These are phyloP conservation scores for Cornus florida DNA, from an alignment of 148 eudicot species.

Conservation along the genomic window DNA sequence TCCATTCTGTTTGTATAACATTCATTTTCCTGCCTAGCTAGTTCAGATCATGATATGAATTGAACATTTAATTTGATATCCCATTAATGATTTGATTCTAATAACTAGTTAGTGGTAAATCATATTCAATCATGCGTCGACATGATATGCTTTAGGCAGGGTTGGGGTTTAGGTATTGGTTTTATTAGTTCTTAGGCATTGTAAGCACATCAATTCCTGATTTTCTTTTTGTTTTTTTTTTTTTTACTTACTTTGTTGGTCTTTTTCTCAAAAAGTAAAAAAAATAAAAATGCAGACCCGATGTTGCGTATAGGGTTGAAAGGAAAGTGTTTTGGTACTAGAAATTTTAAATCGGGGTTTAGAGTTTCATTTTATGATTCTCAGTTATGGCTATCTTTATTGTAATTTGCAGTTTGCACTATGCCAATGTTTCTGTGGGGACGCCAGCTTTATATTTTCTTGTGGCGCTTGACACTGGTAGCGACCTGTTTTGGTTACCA, in stretches of 20 bases:
- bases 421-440: slow-evolving; percentile 80
- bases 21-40: neutral
- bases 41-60: too few relatives aligned
- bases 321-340: neutral
- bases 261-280: too few relatives aligned
- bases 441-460: slow-evolving; percentile 61
- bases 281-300: neutral
- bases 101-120: too few relatives aligned
- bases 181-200: neutral
- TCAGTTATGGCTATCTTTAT: neutral
- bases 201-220: neutral
- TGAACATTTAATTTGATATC: too few relatives aligned
- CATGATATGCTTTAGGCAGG: too few relatives aligned
- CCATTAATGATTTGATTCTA: too few relatives aligned
- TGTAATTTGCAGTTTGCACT: slow-evolving; percentile 68
- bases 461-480: slow-evolving; percentile 94
- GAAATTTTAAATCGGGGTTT: too few relatives aligned
- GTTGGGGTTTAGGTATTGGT: neutral
- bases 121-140: too few relatives aligned
- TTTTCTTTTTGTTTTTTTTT: too few relatives aligned
- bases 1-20: neutral
- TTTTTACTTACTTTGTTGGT: too few relatives aligned
- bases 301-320: neutral
- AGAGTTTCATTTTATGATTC: neutral
- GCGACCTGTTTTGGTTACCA: slow-evolving; percentile 91